Conservation (phyloP, 2,329 filamentous ascomycete genomes). For the Elsinoe ampelina region DNA sequence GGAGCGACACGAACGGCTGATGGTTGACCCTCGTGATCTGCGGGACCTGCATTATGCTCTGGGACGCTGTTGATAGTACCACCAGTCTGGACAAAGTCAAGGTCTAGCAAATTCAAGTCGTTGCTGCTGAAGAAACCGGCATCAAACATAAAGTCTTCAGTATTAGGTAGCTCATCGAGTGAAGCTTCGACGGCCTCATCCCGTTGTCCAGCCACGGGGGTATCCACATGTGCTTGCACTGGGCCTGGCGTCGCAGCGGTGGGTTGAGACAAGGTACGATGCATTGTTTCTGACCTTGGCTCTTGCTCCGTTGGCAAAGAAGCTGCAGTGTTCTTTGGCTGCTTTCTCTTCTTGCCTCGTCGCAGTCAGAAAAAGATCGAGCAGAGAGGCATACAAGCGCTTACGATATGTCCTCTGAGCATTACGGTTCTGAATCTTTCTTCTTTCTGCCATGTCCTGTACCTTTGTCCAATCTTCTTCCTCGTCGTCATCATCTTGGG, state of each 20-base stretch:
- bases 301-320: too few species aligned
- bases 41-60: too few species aligned
- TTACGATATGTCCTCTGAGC: not conserved
- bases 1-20: not conserved
- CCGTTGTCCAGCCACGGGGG: too few species aligned
- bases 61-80: too few species aligned
- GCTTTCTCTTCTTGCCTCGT: not conserved
- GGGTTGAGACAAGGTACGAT: too few species aligned
- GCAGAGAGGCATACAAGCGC: too few species aligned
- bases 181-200: too few species aligned
- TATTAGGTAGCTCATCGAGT: not conserved
- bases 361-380: not conserved
- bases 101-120: not conserved
- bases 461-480: constrained; percentile 5
- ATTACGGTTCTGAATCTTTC: constrained; percentile 2
- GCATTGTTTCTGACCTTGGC: too few species aligned
- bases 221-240: too few species aligned
- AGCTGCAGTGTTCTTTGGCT: not conserved
- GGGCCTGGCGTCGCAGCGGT: too few species aligned
- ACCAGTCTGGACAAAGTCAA: not conserved
- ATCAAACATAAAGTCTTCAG: not conserved
- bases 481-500: not conserved
- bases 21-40: too few species aligned
- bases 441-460: not conserved
- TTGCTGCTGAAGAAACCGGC: not conserved